Evolutionary conservation across 2,329 filamentous ascomycete genomes (phyloP).

Genomic region (Nigrograna mackinnonii): DNA sequence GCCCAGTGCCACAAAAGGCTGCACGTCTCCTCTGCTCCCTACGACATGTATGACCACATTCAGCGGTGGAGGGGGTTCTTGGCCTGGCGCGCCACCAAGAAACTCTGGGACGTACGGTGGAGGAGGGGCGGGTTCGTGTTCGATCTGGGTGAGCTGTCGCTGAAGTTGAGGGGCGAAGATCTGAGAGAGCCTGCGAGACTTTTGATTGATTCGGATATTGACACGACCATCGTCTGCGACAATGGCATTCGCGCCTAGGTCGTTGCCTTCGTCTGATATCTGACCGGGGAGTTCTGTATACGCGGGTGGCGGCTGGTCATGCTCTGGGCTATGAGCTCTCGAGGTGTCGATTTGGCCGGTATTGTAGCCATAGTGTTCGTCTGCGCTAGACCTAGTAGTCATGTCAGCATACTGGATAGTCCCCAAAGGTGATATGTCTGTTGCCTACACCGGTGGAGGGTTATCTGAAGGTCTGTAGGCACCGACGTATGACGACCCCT

Average conservation of each 20-base stretch:
- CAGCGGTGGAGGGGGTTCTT: slow-evolving; percentile 53
- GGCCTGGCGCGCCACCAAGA: slow-evolving; percentile 66
- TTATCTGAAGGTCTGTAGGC: background rate
- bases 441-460: background rate
- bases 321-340: slow-evolving; percentile 11
- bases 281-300: slow-evolving; percentile 47
- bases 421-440: background rate
- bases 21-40: slow-evolving; percentile 54
- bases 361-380: background rate
- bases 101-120: slow-evolving; percentile 75
- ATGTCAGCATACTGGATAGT: background rate
- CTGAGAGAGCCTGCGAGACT: slow-evolving; percentile 37
- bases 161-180: slow-evolving; percentile 43
- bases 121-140: slow-evolving; percentile 60
- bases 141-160: slow-evolving; percentile 41
- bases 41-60: slow-evolving; percentile 56
- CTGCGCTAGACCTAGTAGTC: background rate
- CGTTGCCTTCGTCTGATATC: slow-evolving; percentile 40
- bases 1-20: slow-evolving; percentile 54
- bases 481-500: background rate
- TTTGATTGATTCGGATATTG: slow-evolving; percentile 45
- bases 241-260: slow-evolving; percentile 50
- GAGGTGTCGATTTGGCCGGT: background rate
- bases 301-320: slow-evolving; percentile 38
- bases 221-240: slow-evolving; percentile 44